Evolutionary conservation across 1,284 basidiomycete species (phyloP).

Genomic region (Veloporphyrellus conicus): DNA sequence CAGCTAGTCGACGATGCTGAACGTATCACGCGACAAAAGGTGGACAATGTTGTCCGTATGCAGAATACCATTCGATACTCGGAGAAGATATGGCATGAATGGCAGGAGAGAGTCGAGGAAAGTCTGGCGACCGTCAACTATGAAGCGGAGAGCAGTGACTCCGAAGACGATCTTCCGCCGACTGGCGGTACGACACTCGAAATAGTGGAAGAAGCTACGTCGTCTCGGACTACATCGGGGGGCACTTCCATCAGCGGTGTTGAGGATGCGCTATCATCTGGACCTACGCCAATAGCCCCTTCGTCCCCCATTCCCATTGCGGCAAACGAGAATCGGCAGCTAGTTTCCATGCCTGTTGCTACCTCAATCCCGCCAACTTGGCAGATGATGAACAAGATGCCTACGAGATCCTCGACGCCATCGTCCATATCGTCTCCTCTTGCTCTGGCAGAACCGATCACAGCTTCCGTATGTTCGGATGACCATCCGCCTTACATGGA

Average conservation of each 20-base stretch:
- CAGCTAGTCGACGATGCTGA: slow-evolving; percentile 85
- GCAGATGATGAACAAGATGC: slow-evolving; percentile 50
- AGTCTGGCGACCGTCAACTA: slow-evolving; percentile 56
- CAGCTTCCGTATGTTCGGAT: slow-evolving; percentile 58
- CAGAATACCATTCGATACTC: slow-evolving; percentile 97
- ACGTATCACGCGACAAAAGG: slow-evolving; percentile 86
- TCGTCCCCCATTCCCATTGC: slow-evolving; percentile 51
- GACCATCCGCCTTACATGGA: slow-evolving; percentile 59
- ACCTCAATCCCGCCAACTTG: slow-evolving; percentile 35
- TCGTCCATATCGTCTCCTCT: slow-evolving; percentile 81
- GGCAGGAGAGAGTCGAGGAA: slow-evolving; percentile 84
- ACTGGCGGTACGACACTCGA: slow-evolving; percentile 38
- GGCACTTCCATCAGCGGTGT: slow-evolving; percentile 35
- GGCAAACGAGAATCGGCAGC: slow-evolving; percentile 26
- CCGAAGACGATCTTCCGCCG: slow-evolving; percentile 34
- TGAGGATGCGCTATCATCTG: slow-evolving; percentile 44
- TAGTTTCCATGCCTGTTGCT: slow-evolving; percentile 25
- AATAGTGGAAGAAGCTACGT: slow-evolving; percentile 5
- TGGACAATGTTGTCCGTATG: slow-evolving; percentile 93
- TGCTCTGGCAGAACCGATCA: slow-evolving; percentile 74
- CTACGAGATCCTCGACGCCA: slow-evolving; percentile 77
- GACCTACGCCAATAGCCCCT: slow-evolving; percentile 66
- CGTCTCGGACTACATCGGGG: slow-evolving; percentile 36
- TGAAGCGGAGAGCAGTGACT: slow-evolving; percentile 43
- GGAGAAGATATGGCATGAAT: slow-evolving; percentile 96